A percentile compares a stretch with the other conserved stretches of the same genome.
phyloP scores from a whole-genome alignment of 768 basidiomycete genomes.

The Gelatoporia subvermispora region DNA sequence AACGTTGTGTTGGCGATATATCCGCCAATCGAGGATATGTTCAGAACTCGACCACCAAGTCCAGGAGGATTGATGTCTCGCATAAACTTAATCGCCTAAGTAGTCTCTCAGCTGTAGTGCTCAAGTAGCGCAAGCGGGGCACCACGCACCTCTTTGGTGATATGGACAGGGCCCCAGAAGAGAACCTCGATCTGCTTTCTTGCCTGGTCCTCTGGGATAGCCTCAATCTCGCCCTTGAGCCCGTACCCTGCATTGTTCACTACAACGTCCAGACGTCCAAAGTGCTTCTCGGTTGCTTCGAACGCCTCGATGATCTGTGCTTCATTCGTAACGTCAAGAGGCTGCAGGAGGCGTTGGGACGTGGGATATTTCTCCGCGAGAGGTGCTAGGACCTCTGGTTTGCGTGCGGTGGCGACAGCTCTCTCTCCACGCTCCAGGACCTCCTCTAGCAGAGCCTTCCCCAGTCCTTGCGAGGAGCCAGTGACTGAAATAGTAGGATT shows the following conservation, averaged over 20 bases:
- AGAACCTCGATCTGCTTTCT: slow-evolving; percentile 34
- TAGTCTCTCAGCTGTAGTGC: no score
- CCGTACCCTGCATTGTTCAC: slow-evolving; percentile 23
- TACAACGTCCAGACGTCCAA: slow-evolving; percentile 28
- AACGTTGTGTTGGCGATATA: slow-evolving; percentile 27
- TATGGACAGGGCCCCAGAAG: slow-evolving; percentile 41
- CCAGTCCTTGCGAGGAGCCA: slow-evolving; percentile 30
- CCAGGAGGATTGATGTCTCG: slow-evolving; percentile 12
- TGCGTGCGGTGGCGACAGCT: slow-evolving; percentile 30
- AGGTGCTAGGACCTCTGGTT: slow-evolving; percentile 16
- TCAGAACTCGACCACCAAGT: slow-evolving; percentile 23
- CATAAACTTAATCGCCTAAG: slow-evolving; percentile 11
- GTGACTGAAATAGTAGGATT: slow-evolving; percentile 20
- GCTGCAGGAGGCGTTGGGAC: slow-evolving; percentile 25
- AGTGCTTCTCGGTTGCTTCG: slow-evolving; percentile 6
- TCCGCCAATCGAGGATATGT: slow-evolving; percentile 29
- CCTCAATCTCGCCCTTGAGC: slow-evolving; percentile 33
- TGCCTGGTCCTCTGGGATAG: slow-evolving; percentile 28
- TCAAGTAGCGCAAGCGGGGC: neutral
- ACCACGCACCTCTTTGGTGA: slow-evolving; percentile 30
- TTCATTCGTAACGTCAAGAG: slow-evolving; percentile 28
- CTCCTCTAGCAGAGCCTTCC: slow-evolving; percentile 25
- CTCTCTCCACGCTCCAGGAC: slow-evolving; percentile 26
- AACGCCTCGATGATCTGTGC: slow-evolving; percentile 14
- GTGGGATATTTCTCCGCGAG: slow-evolving; percentile 16